Conservation (phyloP, 2,329 filamentous ascomycete genomes). For the Fusarium caatingaense region DNA sequence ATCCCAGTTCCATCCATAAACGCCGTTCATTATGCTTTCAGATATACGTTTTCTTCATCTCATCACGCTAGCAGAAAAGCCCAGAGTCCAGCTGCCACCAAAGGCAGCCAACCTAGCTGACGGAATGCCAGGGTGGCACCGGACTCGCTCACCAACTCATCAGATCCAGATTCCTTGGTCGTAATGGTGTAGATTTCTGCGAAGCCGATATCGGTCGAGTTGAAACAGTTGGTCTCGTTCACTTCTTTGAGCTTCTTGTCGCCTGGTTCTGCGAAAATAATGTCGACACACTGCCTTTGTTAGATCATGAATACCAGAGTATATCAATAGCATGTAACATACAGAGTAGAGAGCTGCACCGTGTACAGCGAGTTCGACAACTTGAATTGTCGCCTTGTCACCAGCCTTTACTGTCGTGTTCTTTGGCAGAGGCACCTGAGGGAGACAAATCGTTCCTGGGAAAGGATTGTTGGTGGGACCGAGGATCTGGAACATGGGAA, state of each 20-base stretch:
- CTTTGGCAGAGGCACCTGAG: slow-evolving; percentile 85
- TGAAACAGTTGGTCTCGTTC: slow-evolving; percentile 87
- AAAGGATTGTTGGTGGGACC: slow-evolving; percentile 88
- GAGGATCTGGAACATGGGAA: slow-evolving; percentile 82
- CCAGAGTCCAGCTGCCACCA: slow-evolving; percentile 55
- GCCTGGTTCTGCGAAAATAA: slow-evolving; percentile 85
- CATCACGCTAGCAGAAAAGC: slow-evolving; percentile 51
- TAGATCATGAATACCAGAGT: background rate
- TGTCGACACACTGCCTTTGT: slow-evolving; percentile 82
- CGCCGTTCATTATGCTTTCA: slow-evolving; percentile 42
- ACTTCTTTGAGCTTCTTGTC: slow-evolving; percentile 76
- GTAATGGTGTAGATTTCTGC: slow-evolving; percentile 79
- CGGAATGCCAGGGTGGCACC: slow-evolving; percentile 40
- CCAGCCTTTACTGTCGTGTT: slow-evolving; percentile 78
- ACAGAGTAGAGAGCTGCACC: slow-evolving; percentile 86
- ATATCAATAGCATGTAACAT: slow-evolving; percentile 48
- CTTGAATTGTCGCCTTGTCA: slow-evolving; percentile 90
- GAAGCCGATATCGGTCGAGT: slow-evolving; percentile 82
- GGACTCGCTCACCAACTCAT: slow-evolving; percentile 48
- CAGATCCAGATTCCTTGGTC: slow-evolving; percentile 56
- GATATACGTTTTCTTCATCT: slow-evolving; percentile 40
- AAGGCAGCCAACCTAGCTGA: slow-evolving; percentile 52
- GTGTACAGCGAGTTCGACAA: slow-evolving; percentile 85
- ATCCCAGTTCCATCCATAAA: slow-evolving; percentile 32
- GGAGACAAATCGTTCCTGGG: slow-evolving; percentile 87